Percentiles rank a stretch among this genome's conserved stretches.
phyloP scores from a whole-genome alignment of 2,329 filamentous ascomycete genomes.

The Sporothrix brasiliensis region DNA sequence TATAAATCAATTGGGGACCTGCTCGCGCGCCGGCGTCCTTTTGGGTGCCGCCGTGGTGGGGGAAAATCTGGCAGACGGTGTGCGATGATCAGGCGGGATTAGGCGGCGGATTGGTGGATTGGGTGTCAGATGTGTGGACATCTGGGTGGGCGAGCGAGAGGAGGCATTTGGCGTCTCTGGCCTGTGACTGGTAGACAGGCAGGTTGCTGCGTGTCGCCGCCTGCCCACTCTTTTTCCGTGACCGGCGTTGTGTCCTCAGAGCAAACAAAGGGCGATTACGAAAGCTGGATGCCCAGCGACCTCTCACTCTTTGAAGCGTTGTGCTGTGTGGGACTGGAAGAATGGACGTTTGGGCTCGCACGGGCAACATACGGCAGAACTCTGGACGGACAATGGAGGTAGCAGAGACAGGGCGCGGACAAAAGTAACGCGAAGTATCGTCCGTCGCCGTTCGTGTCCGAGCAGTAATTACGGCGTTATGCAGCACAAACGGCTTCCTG shows the following conservation, averaged over 20 bases:
- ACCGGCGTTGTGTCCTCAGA: conserved; percentile 28
- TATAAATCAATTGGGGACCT: neutral
- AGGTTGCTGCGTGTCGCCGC: conserved; percentile 5
- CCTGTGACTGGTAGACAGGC: neutral
- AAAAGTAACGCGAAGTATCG: neutral
- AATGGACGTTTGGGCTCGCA: too few relatives aligned
- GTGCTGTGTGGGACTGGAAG: neutral
- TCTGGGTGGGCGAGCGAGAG: conserved; percentile 1
- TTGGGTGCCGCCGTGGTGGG: conserved; percentile 26
- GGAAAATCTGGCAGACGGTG: conserved; percentile 18
- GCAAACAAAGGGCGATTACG: conserved; percentile 25
- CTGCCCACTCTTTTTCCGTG: conserved; percentile 31
- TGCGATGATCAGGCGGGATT: conserved; percentile 34
- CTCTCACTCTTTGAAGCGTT: neutral
- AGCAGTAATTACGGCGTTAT: neutral
- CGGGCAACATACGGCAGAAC: neutral
- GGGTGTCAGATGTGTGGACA: neutral
- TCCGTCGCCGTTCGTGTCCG: too few relatives aligned
- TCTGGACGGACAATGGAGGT: too few relatives aligned
- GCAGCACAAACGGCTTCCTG: neutral
- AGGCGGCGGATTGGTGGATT: conserved; percentile 29
- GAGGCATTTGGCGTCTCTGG: neutral
- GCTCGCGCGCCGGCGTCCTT: conserved; percentile 12
- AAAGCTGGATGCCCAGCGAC: neutral
- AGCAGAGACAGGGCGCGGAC: neutral